These are phyloP conservation scores for Xerocomus amazonicus DNA, from an alignment of 1,284 basidiomycete species.

Conservation along the genomic window DNA sequence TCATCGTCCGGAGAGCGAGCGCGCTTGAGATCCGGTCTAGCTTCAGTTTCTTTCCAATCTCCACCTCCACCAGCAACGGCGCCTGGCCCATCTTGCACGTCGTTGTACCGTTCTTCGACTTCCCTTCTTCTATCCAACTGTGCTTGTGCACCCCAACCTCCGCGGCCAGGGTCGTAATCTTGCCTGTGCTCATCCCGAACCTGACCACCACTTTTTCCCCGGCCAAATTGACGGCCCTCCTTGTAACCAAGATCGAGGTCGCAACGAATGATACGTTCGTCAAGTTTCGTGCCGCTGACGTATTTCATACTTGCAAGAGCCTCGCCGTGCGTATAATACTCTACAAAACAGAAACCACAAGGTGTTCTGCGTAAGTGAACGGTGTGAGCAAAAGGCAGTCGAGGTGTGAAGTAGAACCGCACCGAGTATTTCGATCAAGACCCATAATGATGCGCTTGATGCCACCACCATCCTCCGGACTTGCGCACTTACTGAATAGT, in stretches of 20 bases:
- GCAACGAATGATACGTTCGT: conserved; percentile 97
- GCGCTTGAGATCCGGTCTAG: conserved; percentile 50
- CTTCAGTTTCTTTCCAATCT: conserved; percentile 72
- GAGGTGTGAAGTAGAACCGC: conserved; percentile 18
- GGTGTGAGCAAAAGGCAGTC: conserved; percentile 4
- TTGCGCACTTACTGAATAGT: conserved; percentile 90
- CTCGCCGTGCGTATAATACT: conserved; percentile 95
- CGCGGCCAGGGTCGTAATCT: conserved; percentile 94
- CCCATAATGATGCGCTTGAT: conserved; percentile 99
- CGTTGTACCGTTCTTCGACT: conserved; percentile 87
- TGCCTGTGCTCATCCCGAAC: conserved; percentile 94
- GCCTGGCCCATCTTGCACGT: conserved; percentile 75
- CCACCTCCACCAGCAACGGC: conserved; percentile 82
- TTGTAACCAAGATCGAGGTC: conserved; percentile 98
- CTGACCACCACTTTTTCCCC: conserved; percentile 96
- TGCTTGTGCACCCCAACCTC: conserved; percentile 94
- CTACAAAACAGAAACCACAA: conserved; percentile 99
- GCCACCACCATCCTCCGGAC: conserved; percentile 86
- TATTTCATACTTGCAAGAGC: conserved; percentile 92
- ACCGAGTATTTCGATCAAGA: conserved; percentile 93
- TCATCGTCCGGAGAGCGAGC: conserved; percentile 70
- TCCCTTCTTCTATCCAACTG: conserved; percentile 80
- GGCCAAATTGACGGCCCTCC: conserved; percentile 95
- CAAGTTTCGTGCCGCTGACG: conserved; percentile 96
- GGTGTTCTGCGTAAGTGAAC: conserved; percentile 67